A percentile compares a stretch with the other conserved stretches of the same genome.
These are phyloP conservation scores for Fusarium robinianum DNA, from an alignment of 2,329 filamentous ascomycete species.

Conservation along the genomic window DNA sequence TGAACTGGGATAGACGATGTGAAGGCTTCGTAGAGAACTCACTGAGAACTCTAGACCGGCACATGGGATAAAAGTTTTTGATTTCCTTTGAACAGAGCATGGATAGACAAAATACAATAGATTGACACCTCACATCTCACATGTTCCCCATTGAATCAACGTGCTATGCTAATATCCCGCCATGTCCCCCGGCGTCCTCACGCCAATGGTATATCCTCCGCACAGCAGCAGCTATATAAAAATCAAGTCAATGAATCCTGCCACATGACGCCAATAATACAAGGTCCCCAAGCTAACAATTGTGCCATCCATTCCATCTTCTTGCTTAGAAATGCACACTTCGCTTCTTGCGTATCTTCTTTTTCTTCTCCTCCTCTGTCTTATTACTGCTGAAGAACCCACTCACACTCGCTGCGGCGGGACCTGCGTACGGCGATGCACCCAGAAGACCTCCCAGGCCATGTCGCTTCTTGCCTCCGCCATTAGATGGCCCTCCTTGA, in stretches of 20 bases:
- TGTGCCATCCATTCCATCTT: not conserved
- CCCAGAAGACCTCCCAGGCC: conserved; percentile 39
- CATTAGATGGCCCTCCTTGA: conserved; percentile 22
- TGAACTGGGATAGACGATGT: too few relatives aligned
- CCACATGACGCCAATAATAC: conserved; percentile 15
- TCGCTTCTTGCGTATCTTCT: conserved; percentile 53
- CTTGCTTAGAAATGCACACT: conserved; percentile 49
- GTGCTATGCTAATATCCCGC: too few relatives aligned
- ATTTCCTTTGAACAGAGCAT: too few relatives aligned
- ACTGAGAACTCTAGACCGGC: too few relatives aligned
- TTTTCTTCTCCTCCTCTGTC: conserved; percentile 47
- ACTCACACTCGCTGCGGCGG: conserved; percentile 51
- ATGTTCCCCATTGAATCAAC: too few relatives aligned
- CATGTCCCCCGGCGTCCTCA: conserved; percentile 11
- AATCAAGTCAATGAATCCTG: too few relatives aligned
- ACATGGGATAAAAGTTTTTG: too few relatives aligned
- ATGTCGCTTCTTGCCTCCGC: conserved; percentile 33
- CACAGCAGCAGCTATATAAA: conserved; percentile 7
- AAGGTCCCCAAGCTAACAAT: conserved; percentile 1
- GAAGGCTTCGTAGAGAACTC: too few relatives aligned
- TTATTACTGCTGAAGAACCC: conserved; percentile 47
- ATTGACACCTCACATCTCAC: too few relatives aligned
- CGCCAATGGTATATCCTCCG: conserved; percentile 34
- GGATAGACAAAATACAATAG: too few relatives aligned
- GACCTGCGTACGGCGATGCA: conserved; percentile 42